A percentile compares a stretch with the other conserved stretches of the same genome.
Evolutionary conservation across 2,329 filamentous ascomycete species (phyloP).

Genomic region (Pseudocercospora musae): DNA sequence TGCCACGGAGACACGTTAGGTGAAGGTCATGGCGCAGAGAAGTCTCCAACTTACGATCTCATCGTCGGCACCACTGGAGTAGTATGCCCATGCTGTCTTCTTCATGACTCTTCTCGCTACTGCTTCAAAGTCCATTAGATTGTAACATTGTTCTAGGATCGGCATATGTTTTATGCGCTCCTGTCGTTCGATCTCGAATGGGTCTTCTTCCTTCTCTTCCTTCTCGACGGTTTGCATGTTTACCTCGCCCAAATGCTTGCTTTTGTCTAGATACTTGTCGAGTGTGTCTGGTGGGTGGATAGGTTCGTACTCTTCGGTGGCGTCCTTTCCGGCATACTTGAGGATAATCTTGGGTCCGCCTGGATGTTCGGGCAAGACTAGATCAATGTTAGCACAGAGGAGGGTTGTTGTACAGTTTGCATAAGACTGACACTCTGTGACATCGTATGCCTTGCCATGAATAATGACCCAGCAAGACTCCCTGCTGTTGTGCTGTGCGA

Average conservation of each 20-base stretch:
- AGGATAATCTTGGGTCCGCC: slow-evolving; percentile 90
- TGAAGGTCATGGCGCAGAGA: too few relatives aligned
- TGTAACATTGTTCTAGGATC: slow-evolving; percentile 81
- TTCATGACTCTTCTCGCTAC: slow-evolving; percentile 91
- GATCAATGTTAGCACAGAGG: neutral
- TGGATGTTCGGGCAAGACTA: slow-evolving; percentile 60
- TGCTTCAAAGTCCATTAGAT: slow-evolving; percentile 91
- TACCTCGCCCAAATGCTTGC: slow-evolving; percentile 84
- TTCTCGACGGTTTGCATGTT: slow-evolving; percentile 76
- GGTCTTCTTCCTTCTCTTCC: slow-evolving; percentile 64
- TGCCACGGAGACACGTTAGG: slow-evolving; percentile 38
- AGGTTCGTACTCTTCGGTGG: slow-evolving; percentile 85
- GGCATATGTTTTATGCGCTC: slow-evolving; percentile 69
- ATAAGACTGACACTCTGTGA: slow-evolving; percentile 41
- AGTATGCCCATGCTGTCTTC: slow-evolving; percentile 95
- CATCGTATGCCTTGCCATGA: slow-evolving; percentile 75
- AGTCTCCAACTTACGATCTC: too few relatives aligned
- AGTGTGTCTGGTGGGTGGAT: slow-evolving; percentile 88
- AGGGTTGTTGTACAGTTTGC: slow-evolving; percentile 40
- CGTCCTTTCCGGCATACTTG: slow-evolving; percentile 94
- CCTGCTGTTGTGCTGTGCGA: slow-evolving; percentile 72
- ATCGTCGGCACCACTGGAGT: slow-evolving; percentile 87
- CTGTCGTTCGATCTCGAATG: slow-evolving; percentile 70
- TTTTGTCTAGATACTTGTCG: slow-evolving; percentile 72
- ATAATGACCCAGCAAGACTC: slow-evolving; percentile 92